Conservation (phyloP, 331 rosid species). For the Arachis monticola region DNA sequence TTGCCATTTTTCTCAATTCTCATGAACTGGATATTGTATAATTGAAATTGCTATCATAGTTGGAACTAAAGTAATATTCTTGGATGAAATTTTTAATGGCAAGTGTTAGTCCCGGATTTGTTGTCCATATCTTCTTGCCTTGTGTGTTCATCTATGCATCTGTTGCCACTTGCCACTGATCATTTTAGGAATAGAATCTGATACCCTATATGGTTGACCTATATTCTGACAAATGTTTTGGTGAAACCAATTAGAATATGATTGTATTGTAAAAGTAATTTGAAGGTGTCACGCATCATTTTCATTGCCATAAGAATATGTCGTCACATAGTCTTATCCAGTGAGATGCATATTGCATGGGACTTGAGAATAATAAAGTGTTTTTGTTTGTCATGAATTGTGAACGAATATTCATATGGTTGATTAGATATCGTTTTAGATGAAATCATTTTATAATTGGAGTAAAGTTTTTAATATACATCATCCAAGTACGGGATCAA, state of each 20-base stretch:
- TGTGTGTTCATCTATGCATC: neutral
- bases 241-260: neutral
- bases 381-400: neutral
- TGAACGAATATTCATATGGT: neutral
- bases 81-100: constrained; percentile 4
- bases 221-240: neutral
- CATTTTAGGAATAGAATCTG: neutral
- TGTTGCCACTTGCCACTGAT: neutral
- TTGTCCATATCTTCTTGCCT: constrained; percentile 4
- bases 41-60: neutral
- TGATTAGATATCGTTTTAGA: neutral
- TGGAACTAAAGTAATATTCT: constrained; percentile 17
- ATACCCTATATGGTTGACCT: neutral
- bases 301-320: neutral
- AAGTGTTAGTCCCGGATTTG: neutral
- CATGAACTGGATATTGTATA: neutral
- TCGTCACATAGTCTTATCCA: neutral
- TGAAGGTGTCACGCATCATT: neutral
- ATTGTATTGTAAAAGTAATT: neutral
- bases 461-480: neutral
- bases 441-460: neutral
- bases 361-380: neutral
- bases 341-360: neutral
- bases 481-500: neutral
- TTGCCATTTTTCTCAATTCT: constrained; percentile 2